Percentiles rank a stretch among this genome's conserved stretches.
phyloP scores from a whole-genome alignment of 2,329 filamentous ascomycete species.

The Rhynchosporium graminicola region DNA sequence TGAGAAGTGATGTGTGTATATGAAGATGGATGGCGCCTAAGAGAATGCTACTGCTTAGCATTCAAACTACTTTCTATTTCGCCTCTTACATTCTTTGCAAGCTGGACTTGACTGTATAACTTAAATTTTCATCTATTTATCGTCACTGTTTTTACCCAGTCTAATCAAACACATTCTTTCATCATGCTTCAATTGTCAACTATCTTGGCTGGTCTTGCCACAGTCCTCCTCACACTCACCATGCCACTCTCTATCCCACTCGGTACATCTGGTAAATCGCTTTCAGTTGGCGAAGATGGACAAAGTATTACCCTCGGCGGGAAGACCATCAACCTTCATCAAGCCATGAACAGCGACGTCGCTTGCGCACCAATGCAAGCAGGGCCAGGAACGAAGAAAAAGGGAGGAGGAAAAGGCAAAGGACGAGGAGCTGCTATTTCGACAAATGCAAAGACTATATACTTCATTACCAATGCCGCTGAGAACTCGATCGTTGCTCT shows the following conservation, averaged over 20 bases:
- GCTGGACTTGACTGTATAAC: neutral
- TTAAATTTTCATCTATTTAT: neutral
- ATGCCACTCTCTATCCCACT: conserved; percentile 18
- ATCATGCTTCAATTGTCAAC: conserved; percentile 4
- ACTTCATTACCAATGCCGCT: conserved; percentile 56
- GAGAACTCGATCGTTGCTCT: conserved; percentile 53
- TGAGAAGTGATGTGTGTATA: neutral
- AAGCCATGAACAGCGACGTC: conserved; percentile 15
- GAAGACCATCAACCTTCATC: conserved; percentile 19
- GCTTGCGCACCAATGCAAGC: conserved; percentile 5
- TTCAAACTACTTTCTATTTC: neutral
- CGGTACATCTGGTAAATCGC: conserved; percentile 19
- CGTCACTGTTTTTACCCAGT: neutral
- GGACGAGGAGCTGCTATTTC: neutral
- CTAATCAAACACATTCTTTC: neutral
- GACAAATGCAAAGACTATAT: conserved; percentile 47
- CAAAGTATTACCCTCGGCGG: conserved; percentile 19
- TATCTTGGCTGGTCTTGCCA: conserved; percentile 15
- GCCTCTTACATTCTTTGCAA: neutral
- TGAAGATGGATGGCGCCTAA: neutral
- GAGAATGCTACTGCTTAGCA: neutral
- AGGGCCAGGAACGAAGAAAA: neutral
- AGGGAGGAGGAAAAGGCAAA: neutral
- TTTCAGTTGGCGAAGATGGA: conserved; percentile 27
- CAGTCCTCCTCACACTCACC: conserved; percentile 11